Base-by-base conservation (phyloP, 108 stramenopile species). In the Cafeteria roenbergensis region DNA sequence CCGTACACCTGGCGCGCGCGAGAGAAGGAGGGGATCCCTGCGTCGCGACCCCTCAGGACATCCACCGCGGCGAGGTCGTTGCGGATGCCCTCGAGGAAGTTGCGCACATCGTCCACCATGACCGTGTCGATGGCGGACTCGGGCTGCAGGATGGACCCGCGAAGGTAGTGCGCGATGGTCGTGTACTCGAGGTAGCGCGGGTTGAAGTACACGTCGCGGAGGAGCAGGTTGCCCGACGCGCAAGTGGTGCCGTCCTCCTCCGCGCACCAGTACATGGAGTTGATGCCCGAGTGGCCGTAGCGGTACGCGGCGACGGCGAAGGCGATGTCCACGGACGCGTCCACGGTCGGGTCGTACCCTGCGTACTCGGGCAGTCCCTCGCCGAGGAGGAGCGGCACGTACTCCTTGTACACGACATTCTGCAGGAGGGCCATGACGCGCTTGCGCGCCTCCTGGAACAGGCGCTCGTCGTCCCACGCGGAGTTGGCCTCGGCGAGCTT, bases 241-340 rank as follows among this genome's bases (percentile, higher is more conserved):
- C 4, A 55, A 14, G 28, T 33, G 63, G 17, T 56, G n/a, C 48
- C 52, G 34, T 28, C 65, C 69, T 1, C 63, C 51, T 2, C 64
- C 4, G 26, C 69, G 51, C 14, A 51, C 48, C 51, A 74, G 21
- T 34, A 62, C 66, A 53, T 28, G 30, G 48, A 31, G 21, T 53
- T 57, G 35, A 70, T 27, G 29, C 75, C 69, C 62, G 71, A 59
- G 68, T 79, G 78, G 0, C 78, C 78, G n/a, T 75, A 66, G 24
- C 78, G 61, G 33, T 34, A 73, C 9, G 64, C 66, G 30, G 66
- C 71, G 0, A 67, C 67, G 28, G 75, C 59, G 56, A 79, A 71
- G n/a, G 67, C 34, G 29, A 69, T 73, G 55, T 66, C 67, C 1
- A 79, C 66, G 38, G 68, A 31, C 25, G 78, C 42, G 54, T 73